Evolutionary conservation across 257 asterid species (phyloP).

Genomic region (Eucommia ulmoides): DNA sequence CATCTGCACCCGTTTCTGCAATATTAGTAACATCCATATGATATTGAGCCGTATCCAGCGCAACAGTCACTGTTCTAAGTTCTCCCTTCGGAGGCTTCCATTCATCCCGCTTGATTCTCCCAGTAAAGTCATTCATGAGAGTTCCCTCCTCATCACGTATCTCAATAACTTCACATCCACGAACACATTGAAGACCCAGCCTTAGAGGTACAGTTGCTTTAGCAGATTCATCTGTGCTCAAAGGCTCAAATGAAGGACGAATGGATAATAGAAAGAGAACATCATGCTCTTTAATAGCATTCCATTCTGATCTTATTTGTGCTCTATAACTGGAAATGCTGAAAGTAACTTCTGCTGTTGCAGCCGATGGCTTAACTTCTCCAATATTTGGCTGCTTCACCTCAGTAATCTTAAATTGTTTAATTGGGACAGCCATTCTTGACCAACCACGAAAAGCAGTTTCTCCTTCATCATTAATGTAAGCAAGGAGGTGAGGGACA

Average conservation of each 20-base stretch:
- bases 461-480: constrained; percentile 84
- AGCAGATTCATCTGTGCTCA: constrained; percentile 80
- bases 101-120: constrained; percentile 91
- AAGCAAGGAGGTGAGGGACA: constrained; percentile 90
- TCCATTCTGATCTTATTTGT: constrained; percentile 97
- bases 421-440: constrained; percentile 96
- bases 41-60: constrained; percentile 95
- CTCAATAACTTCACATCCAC: constrained; percentile 96
- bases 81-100: constrained; percentile 99
- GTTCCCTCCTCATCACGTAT: constrained; percentile 93
- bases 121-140: constrained; percentile 97
- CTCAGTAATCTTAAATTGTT: constrained; percentile 61
- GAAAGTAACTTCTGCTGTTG: constrained; percentile 82
- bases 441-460: constrained; percentile 99
- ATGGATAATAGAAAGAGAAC: constrained; percentile 82
- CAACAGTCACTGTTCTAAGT: constrained; percentile 78
- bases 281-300: constrained; percentile 93
- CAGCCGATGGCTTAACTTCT: constrained; percentile 89
- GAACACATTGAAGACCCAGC: constrained; percentile 92
- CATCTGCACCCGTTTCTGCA: constrained; percentile 88
- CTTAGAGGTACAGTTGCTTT: constrained; percentile 82
- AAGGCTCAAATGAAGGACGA: constrained; percentile 85
- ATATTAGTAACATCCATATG: constrained; percentile 95
- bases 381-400: constrained; percentile 97
- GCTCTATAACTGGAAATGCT: constrained; percentile 92